phyloP scores from a whole-genome alignment of 352 stramenopile genomes.

The Pythium sp. region DNA sequence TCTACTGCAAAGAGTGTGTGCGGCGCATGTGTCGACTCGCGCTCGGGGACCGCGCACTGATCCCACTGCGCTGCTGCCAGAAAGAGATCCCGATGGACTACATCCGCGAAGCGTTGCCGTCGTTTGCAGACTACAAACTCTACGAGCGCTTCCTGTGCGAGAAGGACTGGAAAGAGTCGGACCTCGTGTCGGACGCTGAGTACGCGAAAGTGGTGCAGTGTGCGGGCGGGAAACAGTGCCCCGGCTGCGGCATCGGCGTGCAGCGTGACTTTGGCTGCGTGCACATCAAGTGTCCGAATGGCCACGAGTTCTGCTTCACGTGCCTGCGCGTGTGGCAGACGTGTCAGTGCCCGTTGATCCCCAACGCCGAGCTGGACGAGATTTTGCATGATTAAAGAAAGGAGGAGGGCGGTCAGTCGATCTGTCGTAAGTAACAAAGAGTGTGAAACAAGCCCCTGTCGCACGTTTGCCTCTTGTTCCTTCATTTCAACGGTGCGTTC shows the following conservation, averaged over 20 bases:
- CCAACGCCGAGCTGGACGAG: slow-evolving; percentile 38
- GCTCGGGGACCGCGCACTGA: slow-evolving; percentile 53
- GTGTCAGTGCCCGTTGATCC: slow-evolving; percentile 61
- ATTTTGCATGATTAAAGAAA: slow-evolving; percentile 51
- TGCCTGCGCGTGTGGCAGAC: slow-evolving; percentile 49
- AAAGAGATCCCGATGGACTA: slow-evolving; percentile 69
- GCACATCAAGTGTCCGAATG: slow-evolving; percentile 72
- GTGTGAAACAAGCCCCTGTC: not conserved
- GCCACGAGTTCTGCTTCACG: slow-evolving; percentile 78
- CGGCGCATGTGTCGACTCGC: slow-evolving; percentile 55
- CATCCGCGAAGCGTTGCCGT: slow-evolving; percentile 36
- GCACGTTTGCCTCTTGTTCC: not conserved
- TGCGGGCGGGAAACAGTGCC: slow-evolving; percentile 67
- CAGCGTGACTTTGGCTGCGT: slow-evolving; percentile 72
- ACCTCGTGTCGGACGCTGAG: slow-evolving; percentile 60
- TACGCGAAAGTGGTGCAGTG: slow-evolving; percentile 43
- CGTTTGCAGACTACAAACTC: slow-evolving; percentile 28
- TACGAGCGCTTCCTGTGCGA: slow-evolving; percentile 50
- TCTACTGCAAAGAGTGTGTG: slow-evolving; percentile 56
- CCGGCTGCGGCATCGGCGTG: slow-evolving; percentile 70
- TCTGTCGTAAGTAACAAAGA: not conserved
- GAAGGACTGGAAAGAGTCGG: slow-evolving; percentile 53
- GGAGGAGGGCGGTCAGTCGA: not conserved
- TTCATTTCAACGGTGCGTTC: slow-evolving; percentile 1
- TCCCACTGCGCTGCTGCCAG: slow-evolving; percentile 67